Evolutionary conservation across 148 eudicot genomes (phyloP).

Genomic region (Camellia sinensis): DNA sequence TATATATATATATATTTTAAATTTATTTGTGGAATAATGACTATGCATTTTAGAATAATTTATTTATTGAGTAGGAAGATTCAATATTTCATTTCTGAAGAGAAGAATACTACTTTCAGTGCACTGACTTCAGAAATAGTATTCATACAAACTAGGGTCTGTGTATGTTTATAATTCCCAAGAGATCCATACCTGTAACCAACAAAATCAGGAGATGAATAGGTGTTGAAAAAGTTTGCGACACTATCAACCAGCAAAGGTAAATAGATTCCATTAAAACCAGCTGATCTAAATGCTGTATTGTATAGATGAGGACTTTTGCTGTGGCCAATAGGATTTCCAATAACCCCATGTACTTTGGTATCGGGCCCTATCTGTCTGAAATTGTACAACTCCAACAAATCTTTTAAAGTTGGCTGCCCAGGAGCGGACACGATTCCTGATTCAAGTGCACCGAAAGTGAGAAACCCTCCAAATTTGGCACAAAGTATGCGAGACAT

Average conservation of each 20-base stretch:
- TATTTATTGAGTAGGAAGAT: background rate
- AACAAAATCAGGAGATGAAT: slow-evolving; percentile 65
- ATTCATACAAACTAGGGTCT: background rate
- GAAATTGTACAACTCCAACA: slow-evolving; percentile 63
- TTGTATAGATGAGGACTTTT: slow-evolving; percentile 67
- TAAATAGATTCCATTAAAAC: slow-evolving; percentile 61
- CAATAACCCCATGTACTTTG: slow-evolving; percentile 68
- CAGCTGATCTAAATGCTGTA: slow-evolving; percentile 49
- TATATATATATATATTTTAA: background rate
- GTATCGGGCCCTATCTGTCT: slow-evolving; percentile 61
- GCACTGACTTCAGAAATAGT: background rate
- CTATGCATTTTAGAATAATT: background rate
- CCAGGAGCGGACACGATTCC: slow-evolving; percentile 79
- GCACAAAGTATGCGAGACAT: slow-evolving; percentile 69
- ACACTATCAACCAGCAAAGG: slow-evolving; percentile 64
- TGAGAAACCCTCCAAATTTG: slow-evolving; percentile 76
- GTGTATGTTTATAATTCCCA: background rate
- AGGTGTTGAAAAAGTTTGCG: slow-evolving; percentile 50
- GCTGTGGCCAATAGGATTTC: slow-evolving; percentile 82
- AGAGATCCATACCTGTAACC: slow-evolving; percentile 55
- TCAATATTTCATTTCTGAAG: background rate
- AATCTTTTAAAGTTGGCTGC: slow-evolving; percentile 61
- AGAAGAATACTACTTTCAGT: background rate
- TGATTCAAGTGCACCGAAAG: slow-evolving; percentile 59
- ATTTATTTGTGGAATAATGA: background rate